Percentiles rank a stretch among this genome's conserved stretches.
Conservation (phyloP, 805 yeast species). For the Pichia occidentalis region DNA sequence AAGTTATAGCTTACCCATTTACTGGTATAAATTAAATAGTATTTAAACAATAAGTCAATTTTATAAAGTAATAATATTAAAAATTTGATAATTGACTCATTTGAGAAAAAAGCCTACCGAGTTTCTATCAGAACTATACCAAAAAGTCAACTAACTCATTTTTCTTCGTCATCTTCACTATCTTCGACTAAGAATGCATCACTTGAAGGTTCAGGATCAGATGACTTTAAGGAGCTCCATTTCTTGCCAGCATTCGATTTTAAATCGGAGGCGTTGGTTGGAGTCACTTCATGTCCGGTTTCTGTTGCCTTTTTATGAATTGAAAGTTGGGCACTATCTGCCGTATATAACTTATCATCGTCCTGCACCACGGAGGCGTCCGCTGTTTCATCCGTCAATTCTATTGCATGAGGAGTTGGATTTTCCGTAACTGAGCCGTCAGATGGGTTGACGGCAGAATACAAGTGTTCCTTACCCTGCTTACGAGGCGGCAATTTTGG, state of each 20-base stretch:
- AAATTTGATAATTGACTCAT: too few relatives aligned
- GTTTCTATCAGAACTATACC: too few relatives aligned
- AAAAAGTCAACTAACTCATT: too few relatives aligned
- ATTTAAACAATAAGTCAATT: too few relatives aligned
- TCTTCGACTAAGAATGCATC: slow-evolving; percentile 48
- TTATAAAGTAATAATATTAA: too few relatives aligned
- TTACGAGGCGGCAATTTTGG: slow-evolving; percentile 11
- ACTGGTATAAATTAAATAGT: too few relatives aligned
- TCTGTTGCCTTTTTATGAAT: slow-evolving; percentile 1
- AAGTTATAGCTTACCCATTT: too few relatives aligned
- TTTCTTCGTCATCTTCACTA: slow-evolving; percentile 40
- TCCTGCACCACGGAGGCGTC: too few relatives aligned
- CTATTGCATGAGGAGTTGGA: too few relatives aligned
- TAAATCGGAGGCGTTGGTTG: slow-evolving; percentile 1
- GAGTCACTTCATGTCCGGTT: slow-evolving; percentile 1
- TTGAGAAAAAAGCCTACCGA: too few relatives aligned
- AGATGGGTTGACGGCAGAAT: slow-evolving; percentile 27
- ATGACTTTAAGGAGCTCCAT: slow-evolving; percentile 39
- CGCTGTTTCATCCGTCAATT: too few relatives aligned
- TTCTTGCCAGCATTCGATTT: slow-evolving; percentile 27
- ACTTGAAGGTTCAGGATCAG: slow-evolving; percentile 35
- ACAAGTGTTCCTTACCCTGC: slow-evolving; percentile 18
- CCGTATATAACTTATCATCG: too few relatives aligned
- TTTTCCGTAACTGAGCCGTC: slow-evolving; percentile 7
- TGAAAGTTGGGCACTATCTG: not conserved